Evolutionary conservation across 441 rosid species (phyloP), one percentile per base, ranked within the genome.

Genomic region (Theobroma grandiflorum): DNA sequence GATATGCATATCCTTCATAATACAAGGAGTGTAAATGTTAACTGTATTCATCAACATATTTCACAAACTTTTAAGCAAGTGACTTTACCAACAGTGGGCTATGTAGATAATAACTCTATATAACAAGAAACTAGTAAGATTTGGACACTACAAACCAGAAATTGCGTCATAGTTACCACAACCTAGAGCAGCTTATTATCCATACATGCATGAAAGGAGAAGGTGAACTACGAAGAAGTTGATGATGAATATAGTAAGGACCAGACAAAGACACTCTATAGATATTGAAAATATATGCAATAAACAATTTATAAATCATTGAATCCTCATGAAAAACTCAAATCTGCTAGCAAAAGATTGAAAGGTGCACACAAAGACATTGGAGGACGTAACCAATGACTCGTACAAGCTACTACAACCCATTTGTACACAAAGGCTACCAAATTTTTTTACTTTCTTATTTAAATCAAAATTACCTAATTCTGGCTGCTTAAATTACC

Each of bases 391-490:
- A 71, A 50, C 33, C 4, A 69, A 70, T 70, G 57, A 70, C 26
- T 71, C 75, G 9, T 35, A 50, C 26, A 71, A 71, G 61, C 75
- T 15, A 71, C 61, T 50, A 31, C 43, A 71, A 71, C 31, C 61
- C 43, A 70, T 49, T 8, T 33, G 42, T 43, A 50, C 42, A 11
- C 3, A 5, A 50, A 33, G 14, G 33, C 8, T 49, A 16, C 14
- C 9, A 10, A 59, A 49, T 26, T 50, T 22, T 42, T 12, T 68
- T 69, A 26, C n/a, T 45, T 69, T 52, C 75, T 18, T 18, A 31
- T 52, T 52, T 72, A 72, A 72, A 52, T 72, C 55, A 65, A 38
- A 38, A 18, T 65, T 38, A 65, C 47, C 70, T 65, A 65, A 38
- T 65, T 26, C 70, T 65, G 16, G 22, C 55, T 69, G n/a, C 72